Evolutionary conservation across 345 rosid species (phyloP).

Genomic region (Populus ilicifolia): DNA sequence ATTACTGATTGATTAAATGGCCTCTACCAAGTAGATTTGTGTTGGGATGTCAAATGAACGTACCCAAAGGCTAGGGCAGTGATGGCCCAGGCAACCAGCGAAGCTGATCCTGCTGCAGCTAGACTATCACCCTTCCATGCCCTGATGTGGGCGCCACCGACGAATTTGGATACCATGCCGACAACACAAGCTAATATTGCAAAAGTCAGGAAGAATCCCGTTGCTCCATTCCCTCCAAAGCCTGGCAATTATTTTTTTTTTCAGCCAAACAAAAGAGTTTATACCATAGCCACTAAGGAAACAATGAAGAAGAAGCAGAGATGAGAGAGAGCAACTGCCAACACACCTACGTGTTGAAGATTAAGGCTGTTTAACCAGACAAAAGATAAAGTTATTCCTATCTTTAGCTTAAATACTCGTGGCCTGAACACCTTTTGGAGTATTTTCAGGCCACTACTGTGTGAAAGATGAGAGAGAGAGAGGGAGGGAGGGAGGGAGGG

Average conservation of each 20-base stretch:
- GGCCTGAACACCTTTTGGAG: too few relatives aligned
- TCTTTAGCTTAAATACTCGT: too few relatives aligned
- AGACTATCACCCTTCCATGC: constrained; percentile 77
- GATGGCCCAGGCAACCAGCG: constrained; percentile 71
- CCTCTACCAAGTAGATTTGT: background rate
- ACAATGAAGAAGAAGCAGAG: background rate
- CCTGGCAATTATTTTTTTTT: constrained; percentile 33
- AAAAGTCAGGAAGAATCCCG: constrained; percentile 64
- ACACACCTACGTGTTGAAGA: too few relatives aligned
- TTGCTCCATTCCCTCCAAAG: constrained; percentile 90
- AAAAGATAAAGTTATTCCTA: too few relatives aligned
- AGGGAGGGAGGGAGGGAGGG: too few relatives aligned
- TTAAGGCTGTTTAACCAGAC: too few relatives aligned
- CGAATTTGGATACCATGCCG: constrained; percentile 67
- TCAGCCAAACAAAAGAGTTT: background rate
- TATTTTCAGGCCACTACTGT: too few relatives aligned
- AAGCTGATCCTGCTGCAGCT: constrained; percentile 68
- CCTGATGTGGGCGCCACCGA: constrained; percentile 70
- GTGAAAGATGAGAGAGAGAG: too few relatives aligned
- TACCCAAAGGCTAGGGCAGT: constrained; percentile 85
- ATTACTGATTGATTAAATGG: background rate
- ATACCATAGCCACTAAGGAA: background rate
- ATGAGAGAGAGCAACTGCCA: background rate
- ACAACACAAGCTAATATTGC: constrained; percentile 55
- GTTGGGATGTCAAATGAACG: background rate